Evolutionary conservation across 2,329 filamentous ascomycete genomes (phyloP).

Genomic region (Diatrype stigma): DNA sequence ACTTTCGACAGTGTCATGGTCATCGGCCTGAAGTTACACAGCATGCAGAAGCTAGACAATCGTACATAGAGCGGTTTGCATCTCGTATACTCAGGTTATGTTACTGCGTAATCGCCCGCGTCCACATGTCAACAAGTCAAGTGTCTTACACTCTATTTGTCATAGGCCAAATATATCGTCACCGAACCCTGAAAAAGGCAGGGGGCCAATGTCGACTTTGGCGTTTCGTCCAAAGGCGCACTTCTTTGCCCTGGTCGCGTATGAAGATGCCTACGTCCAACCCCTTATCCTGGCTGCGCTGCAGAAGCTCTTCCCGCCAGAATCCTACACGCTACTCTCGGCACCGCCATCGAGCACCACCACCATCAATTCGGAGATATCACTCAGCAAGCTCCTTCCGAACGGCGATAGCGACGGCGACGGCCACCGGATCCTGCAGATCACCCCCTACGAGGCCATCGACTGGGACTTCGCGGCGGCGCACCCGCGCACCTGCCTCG

Average conservation of each 20-base stretch:
- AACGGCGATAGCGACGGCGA: conserved; percentile 33
- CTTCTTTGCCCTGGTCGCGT: conserved; percentile 72
- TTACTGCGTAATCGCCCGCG: background rate
- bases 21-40: too few relatives aligned
- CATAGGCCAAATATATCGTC: conserved; percentile 21
- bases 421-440: conserved; percentile 62
- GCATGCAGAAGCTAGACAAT: too few relatives aligned
- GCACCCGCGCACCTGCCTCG: conserved; percentile 58
- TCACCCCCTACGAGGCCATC: conserved; percentile 80
- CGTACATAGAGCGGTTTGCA: conserved; percentile 10
- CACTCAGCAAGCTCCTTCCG: conserved; percentile 33
- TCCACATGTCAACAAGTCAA: conserved; percentile 3
- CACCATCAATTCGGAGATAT: conserved; percentile 22
- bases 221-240: conserved; percentile 27
- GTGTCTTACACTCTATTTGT: conserved; percentile 13
- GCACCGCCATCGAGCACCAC: conserved; percentile 31
- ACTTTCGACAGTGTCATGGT: too few relatives aligned
- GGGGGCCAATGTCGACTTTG: conserved; percentile 12
- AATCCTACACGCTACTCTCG: conserved; percentile 52
- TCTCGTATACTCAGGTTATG: conserved; percentile 3
- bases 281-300: conserved; percentile 77
- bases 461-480: conserved; percentile 73
- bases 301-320: conserved; percentile 52
- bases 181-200: conserved; percentile 10
- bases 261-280: conserved; percentile 86